Evolutionary conservation across 345 rosid species (phyloP), one percentile per base, ranked within the genome.

Genomic region (Gossypium anomalum): DNA sequence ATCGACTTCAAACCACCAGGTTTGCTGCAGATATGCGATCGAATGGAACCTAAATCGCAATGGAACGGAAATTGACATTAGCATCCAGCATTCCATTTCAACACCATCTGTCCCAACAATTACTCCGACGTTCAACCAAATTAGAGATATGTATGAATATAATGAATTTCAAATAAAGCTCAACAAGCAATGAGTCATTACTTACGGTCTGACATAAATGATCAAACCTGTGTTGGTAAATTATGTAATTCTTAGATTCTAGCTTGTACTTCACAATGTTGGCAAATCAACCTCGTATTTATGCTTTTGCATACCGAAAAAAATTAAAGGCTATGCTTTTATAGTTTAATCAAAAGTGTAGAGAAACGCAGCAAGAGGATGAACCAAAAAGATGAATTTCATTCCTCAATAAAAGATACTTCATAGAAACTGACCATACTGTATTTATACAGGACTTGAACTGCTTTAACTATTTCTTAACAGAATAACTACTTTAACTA

Each of bases 1-100:
- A 9, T 85, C 90, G 2, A 90, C 93, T 82, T 95, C 90, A 49
- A 93, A 86, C 99, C 99, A 95, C 99, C 99, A 96, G 67, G 84
- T 92, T 81, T 93, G 99, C 80, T 90, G 97, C 66, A 96, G 89
- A 79, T 92, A 96, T 48, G 98, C 97, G 49, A 93, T 87, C 19
- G 90, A 85, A 8, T 75, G 16, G 67, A 96, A 96, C 70, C 99
- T 96, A 56, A 23, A 52, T 34, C 78, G 80, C 9, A 8, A 77
- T 34, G 57, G 65, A 80, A 77, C 17, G 55, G 15, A 27, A 80
- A 22, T 61, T 17, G 27, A 12, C 19, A 73, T 79, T 67, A 83
- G 58, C 73, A 67, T 23, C 8, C 66, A 9, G 20, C 27, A 16
- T 75, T 63, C 41, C n/a, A 22, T 45, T 63, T 74, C 62, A 44